Base-by-base conservation (phyloP, 1,139 yeast genomes). In the Zygosaccharomyces pseudobailii region DNA sequence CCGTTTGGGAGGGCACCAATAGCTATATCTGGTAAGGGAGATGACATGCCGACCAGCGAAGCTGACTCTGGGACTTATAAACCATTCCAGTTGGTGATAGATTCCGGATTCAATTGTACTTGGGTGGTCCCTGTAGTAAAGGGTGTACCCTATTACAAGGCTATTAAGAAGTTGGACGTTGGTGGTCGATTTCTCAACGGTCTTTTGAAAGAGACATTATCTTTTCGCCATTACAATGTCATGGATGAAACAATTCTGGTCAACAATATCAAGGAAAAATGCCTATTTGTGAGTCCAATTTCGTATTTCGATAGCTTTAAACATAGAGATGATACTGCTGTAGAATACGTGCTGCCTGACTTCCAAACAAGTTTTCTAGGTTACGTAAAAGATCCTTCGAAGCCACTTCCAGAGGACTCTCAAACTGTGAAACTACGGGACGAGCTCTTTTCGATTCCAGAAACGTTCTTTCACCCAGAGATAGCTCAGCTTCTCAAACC, bases 211-310 rank as follows among this genome's bases (percentile, higher is more conserved):
- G 98, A 92, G 59, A 74, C 87, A 38, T 79, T 92, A 13, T 88
- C 97, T 3, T 92, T 87, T 63, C 75, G 97, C 49, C 95, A 94
- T 69, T 92, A 90, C 67, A 94, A 94, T 62, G 90, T 94, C 59
- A 82, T 87, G 63, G 97, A 90, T 52, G 98, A 94, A 65, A 86
- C 96, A 0, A 74, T 86, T 6, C 70, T 94, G 43, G 83, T 92
- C 44, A 87, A 90, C 61, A 82, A 86, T 34, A 86, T 94, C 55
- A 92, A 94, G 61, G 96, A 92, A 59, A 72, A 78, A 31, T 76
- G 94, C 5, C 80, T 92, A 58, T 89, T 79, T 63, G 80, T 90
- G 40, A 83, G 95, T 0, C 69, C 69, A 4, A 56, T 62, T 10
- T 81, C 90, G 55, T 92, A 84, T 61, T 75, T 74, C 35, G 69